Evolutionary conservation across 108 stramenopile species (phyloP).

Genomic region (Aureococcus anophagefferens): DNA sequence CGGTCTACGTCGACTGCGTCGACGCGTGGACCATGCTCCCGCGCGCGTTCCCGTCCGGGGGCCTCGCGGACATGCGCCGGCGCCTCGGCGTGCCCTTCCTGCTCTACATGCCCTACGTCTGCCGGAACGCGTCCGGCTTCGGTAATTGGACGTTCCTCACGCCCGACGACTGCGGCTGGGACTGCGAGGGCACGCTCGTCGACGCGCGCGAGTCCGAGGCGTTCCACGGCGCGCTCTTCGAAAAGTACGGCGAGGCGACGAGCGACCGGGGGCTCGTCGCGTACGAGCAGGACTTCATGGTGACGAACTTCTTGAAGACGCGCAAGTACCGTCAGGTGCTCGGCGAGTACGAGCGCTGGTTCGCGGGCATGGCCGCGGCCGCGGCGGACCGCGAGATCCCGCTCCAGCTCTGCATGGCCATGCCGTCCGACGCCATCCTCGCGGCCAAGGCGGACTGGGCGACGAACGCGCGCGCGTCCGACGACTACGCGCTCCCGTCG

Average conservation of each 20-base stretch:
- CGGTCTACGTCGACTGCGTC: too few relatives aligned
- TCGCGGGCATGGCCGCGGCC: constrained; percentile 12
- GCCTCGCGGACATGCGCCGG: constrained; percentile 18
- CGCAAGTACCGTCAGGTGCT: too few relatives aligned
- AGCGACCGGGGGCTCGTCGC: constrained; percentile 29
- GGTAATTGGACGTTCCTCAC: too few relatives aligned
- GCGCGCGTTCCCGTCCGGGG: too few relatives aligned
- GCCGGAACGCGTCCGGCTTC: too few relatives aligned
- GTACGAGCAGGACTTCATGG: constrained; percentile 44
- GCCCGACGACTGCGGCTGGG: constrained; percentile 29
- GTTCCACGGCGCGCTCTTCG: neutral
- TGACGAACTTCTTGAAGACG: too few relatives aligned
- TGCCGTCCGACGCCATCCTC: constrained; percentile 30
- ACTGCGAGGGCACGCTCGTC: constrained; percentile 14
- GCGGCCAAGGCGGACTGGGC: constrained; percentile 22
- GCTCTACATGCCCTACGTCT: too few relatives aligned
- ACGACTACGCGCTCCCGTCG: constrained; percentile 24
- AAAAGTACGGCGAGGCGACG: neutral
- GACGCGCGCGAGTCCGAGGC: constrained; percentile 7
- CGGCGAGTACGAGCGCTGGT: constrained; percentile 24
- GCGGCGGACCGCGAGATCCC: constrained; percentile 4
- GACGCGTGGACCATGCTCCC: too few relatives aligned
- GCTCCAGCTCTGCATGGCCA: constrained; percentile 18
- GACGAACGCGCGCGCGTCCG: constrained; percentile 36
- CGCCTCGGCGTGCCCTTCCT: constrained; percentile 29